Evolutionary conservation across 768 basidiomycete species (phyloP), one percentile per base, ranked within the genome.

Genomic region (Lyophyllum semitale): DNA sequence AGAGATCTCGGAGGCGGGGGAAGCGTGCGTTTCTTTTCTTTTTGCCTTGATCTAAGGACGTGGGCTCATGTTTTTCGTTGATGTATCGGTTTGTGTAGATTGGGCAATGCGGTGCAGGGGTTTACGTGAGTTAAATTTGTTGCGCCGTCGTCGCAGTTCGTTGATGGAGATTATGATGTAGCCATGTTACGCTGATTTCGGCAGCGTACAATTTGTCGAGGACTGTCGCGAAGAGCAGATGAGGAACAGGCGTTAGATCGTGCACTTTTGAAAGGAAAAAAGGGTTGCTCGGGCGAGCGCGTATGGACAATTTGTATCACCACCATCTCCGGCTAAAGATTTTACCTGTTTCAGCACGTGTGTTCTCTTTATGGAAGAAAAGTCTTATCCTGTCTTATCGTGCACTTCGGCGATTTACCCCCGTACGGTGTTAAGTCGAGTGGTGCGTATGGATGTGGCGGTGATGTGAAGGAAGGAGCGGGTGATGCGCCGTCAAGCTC

Each of bases 61-160:
- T n/a, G 17, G 37, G 35, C 37, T 29, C n/a, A 41, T 18, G 23
- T 59, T 22, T 43, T 44, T 2, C 47, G 15, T 48, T 30, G 29
- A 30, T 35, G 4, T 35, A 18, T n/a, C n/a, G n/a, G n/a, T n/a
- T n/a, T n/a, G n/a, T 38, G 17, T 38, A 91, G 91, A 13, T 79
- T 94, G 37, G 91, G 91, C 5, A 94, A 94, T 59, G 88, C 91
- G 1, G 91, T 93, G 18, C 92, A 94, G 71, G 92, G 91, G 30
- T 94, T 94, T 71, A 94, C 91, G 88, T 90, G 70, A 60, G 89
- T 81, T 12, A 29, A 23, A 26, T 18, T 20, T 15, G 51, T 45
- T 23, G 12, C 35, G 38, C 13, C 27, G 4, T 40, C 4, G 4
- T n/a, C 12, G 29, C 8, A 15, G 22, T 15, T 18, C 17, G 32